A percentile compares a stretch with the other conserved stretches of the same genome.
phyloP scores from a whole-genome alignment of 2,329 filamentous ascomycete genomes.

The Epichloe hybrida region DNA sequence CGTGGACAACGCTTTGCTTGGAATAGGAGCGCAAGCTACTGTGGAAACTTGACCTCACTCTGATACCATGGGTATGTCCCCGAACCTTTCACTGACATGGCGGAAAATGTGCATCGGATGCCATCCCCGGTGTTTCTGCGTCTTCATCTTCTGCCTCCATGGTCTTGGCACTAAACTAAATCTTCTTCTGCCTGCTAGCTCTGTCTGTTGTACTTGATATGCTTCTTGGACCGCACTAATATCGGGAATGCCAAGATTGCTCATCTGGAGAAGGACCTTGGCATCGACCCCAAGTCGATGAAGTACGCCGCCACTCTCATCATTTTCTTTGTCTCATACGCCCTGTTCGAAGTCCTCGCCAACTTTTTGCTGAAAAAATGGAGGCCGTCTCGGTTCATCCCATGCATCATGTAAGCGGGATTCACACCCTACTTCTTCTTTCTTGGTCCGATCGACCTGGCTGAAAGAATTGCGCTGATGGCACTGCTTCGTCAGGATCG shows the following conservation, averaged over 20 bases:
- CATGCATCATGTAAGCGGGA: constrained; percentile 60
- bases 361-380: constrained; percentile 72
- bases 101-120: background rate
- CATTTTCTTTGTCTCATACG: constrained; percentile 80
- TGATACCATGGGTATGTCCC: constrained; percentile 43
- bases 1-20: background rate
- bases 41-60: constrained; percentile 45
- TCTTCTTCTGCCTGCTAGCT: constrained; percentile 27
- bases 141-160: background rate
- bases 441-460: background rate
- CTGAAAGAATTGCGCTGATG: background rate
- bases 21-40: constrained; percentile 46
- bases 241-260: constrained; percentile 58
- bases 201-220: constrained; percentile 58
- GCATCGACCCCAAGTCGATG: constrained; percentile 43
- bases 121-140: background rate
- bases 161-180: background rate
- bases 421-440: background rate
- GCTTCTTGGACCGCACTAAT: constrained; percentile 65
- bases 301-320: constrained; percentile 66
- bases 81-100: background rate
- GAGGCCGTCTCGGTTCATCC: constrained; percentile 66
- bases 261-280: constrained; percentile 22
- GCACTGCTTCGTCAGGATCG: constrained; percentile 27
- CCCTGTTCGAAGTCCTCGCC: constrained; percentile 63